Percentiles rank a stretch among this genome's conserved stretches.
Evolutionary conservation across 2,329 filamentous ascomycete genomes (phyloP).

Genomic region (Alternaria angustiovoidea): DNA sequence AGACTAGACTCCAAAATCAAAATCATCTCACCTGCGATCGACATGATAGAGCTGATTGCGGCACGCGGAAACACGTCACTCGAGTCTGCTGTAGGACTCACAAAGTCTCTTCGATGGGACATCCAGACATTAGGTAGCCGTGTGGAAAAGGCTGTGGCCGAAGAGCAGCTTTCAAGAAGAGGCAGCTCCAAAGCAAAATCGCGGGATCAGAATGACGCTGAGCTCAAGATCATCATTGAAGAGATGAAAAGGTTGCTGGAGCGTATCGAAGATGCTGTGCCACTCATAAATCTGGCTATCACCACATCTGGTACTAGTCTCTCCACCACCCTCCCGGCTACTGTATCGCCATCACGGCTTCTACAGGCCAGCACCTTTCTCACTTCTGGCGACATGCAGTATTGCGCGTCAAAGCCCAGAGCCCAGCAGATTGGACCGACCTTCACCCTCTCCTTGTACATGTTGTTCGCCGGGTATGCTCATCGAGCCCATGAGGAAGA

Average conservation of each 20-base stretch:
- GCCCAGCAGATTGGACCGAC: constrained; percentile 85
- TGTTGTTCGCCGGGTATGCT: constrained; percentile 87
- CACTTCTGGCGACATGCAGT: constrained; percentile 85
- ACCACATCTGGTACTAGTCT: constrained; percentile 91
- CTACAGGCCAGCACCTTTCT: constrained; percentile 93
- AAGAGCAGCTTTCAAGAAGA: constrained; percentile 63
- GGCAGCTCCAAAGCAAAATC: constrained; percentile 58
- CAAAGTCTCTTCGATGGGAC: constrained; percentile 81
- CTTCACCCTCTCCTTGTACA: constrained; percentile 89
- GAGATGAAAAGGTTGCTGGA: constrained; percentile 79
- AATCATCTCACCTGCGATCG: constrained; percentile 89
- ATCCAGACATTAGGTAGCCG: constrained; percentile 81
- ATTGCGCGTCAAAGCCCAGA: constrained; percentile 68
- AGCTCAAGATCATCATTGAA: constrained; percentile 73
- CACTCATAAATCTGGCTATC: constrained; percentile 90
- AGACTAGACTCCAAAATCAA: constrained; percentile 86
- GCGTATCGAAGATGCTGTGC: constrained; percentile 89
- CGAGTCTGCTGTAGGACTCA: constrained; percentile 83
- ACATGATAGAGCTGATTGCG: constrained; percentile 88
- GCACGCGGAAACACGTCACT: constrained; percentile 80
- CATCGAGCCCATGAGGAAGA: constrained; percentile 64
- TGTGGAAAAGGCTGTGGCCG: constrained; percentile 72
- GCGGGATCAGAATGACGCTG: constrained; percentile 65
- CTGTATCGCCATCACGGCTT: constrained; percentile 87
- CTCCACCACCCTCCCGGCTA: constrained; percentile 78